A percentile compares a stretch with the other conserved stretches of the same genome.
Conservation (phyloP, 148 eudicot species). For the Cornus controversa region DNA sequence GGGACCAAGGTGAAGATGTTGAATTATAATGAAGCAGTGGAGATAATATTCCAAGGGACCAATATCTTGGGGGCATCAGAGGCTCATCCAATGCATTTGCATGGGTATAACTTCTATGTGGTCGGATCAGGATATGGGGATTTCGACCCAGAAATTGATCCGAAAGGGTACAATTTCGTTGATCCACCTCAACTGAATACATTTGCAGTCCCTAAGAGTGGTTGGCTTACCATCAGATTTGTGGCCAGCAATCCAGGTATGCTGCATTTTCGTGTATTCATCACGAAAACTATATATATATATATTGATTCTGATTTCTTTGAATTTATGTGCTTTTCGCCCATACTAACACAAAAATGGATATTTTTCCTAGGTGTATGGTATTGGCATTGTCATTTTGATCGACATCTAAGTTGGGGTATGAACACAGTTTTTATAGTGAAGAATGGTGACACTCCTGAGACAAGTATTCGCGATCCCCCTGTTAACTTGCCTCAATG, state of each 20-base stretch:
- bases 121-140: not conserved
- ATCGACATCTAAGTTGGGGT: too few relatives aligned
- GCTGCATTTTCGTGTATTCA: too few relatives aligned
- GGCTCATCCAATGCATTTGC: not conserved
- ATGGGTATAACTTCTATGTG: not conserved
- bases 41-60: conserved; percentile 1
- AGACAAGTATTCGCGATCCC: too few relatives aligned
- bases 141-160: not conserved
- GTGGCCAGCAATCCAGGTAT: not conserved
- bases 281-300: too few relatives aligned
- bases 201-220: not conserved
- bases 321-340: too few relatives aligned
- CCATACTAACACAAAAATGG: too few relatives aligned
- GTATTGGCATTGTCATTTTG: too few relatives aligned
- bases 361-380: too few relatives aligned
- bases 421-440: too few relatives aligned
- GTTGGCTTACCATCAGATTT: not conserved
- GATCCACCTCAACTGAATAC: not conserved
- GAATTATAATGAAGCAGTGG: not conserved
- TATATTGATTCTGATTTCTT: too few relatives aligned
- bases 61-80: not conserved
- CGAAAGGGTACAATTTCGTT: not conserved
- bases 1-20: conserved; percentile 6
- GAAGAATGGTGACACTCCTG: too few relatives aligned
- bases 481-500: too few relatives aligned